Percentiles rank a stretch among this genome's conserved stretches.
These are phyloP conservation scores for Chenopodium quinoa DNA, from an alignment of 148 eudicot species.

Conservation along the genomic window DNA sequence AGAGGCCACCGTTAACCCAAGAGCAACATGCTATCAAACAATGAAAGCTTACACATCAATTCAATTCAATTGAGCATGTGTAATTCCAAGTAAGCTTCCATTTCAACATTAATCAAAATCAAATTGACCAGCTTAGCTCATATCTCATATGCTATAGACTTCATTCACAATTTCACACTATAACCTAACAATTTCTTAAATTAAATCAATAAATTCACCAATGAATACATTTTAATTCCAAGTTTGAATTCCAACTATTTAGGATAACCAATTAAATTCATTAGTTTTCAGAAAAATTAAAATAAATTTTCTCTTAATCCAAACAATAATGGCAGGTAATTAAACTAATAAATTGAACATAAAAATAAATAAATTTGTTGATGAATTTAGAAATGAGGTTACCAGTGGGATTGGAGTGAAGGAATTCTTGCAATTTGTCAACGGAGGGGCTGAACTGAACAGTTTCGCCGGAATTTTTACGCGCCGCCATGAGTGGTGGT, in stretches of 20 bases:
- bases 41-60: too few species aligned
- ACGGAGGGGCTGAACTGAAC: background rate
- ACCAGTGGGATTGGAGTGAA: slow-evolving; percentile 25
- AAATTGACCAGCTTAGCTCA: background rate
- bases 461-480: background rate
- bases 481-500: slow-evolving; percentile 28
- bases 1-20: too few species aligned
- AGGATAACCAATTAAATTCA: background rate
- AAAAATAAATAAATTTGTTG: background rate
- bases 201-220: background rate
- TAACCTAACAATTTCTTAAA: background rate
- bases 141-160: too few species aligned
- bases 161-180: too few species aligned
- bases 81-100: background rate
- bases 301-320: background rate
- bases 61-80: too few species aligned
- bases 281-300: background rate
- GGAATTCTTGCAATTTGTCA: slow-evolving; percentile 7
- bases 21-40: too few species aligned
- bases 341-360: background rate
- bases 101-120: background rate
- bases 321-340: background rate
- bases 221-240: background rate
- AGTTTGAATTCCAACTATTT: background rate
- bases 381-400: background rate